Base-by-base conservation (phyloP, 192 early-diverging fungal genomes). In the Entomortierella lignicola region DNA sequence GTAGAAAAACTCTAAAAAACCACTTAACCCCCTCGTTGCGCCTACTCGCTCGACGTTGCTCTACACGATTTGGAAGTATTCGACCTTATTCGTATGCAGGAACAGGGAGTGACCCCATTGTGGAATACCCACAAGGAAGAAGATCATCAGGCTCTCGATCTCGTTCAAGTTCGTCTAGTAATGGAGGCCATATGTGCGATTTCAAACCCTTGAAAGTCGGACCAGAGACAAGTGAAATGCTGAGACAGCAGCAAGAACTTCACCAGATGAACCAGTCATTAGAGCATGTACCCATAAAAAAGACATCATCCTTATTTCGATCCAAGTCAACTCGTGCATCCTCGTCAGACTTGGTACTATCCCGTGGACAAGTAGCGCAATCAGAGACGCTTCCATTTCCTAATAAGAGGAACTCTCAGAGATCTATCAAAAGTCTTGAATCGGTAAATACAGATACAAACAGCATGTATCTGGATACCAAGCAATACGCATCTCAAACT, bases 151-250 rank as follows among this genome's bases (percentile, higher is more conserved):
- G 71, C 15, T 72, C 70, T 29, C 42, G 32, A 4, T 15, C 61
- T 20, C n/a, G 63, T 70, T 23, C 10, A 31, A 57, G 12, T 51
- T 31, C 10, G 47, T 12, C 27, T 26, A 15, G 18, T 20, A 51
- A 32, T 58, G 34, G 61, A 37, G 56, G 47, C 26, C 75, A 70
- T 21, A 59, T 79, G 67, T 21, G 50, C 15, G 75, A 79, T 26
- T 79, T 79, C 51, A 70, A 64, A 20, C 75, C 67, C 20, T 50
- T 79, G 17, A 43, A 51, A 30, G 26, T 48, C 2, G 75, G 75
- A 44, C 75, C 75, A 20, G 75, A 66, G 43, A 66, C 64, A 23
- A 63, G 12, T 21, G 72, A 74, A 43, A 58, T 60, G 25, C 26
- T 53, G 25, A 58, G 42, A 44, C 26, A 50, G 23, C 52, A 55